Conservation (phyloP, 257 asterid genomes). For the Haberlea rhodopensis region DNA sequence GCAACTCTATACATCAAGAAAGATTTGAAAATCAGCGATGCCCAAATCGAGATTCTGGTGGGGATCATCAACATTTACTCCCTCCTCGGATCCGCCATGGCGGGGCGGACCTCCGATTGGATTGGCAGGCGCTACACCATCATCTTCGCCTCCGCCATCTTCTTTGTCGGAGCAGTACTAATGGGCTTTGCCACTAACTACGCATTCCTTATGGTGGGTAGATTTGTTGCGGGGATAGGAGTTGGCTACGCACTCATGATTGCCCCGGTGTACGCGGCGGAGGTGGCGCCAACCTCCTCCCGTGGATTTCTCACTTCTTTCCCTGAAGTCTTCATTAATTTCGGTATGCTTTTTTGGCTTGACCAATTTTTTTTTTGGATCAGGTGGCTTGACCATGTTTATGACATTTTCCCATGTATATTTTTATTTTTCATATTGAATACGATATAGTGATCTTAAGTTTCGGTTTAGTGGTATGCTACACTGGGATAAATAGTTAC, state of each 20-base stretch:
- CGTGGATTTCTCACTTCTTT: slow-evolving; percentile 1
- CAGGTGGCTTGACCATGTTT: no score
- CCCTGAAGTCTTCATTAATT: background rate
- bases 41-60: slow-evolving; percentile 33
- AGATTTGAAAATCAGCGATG: slow-evolving; percentile 36
- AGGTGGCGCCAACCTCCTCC: background rate
- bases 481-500: no score
- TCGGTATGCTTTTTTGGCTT: background rate
- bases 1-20: slow-evolving; percentile 34
- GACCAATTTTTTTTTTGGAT: no score
- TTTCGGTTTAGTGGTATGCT: no score
- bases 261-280: background rate
- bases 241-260: slow-evolving; percentile 29
- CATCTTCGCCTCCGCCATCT: slow-evolving; percentile 29
- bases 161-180: slow-evolving; percentile 38
- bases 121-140: slow-evolving; percentile 47
- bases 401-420: no score
- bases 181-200: slow-evolving; percentile 46
- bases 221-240: slow-evolving; percentile 44
- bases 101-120: slow-evolving; percentile 45
- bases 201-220: slow-evolving; percentile 39
- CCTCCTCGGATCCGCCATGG: slow-evolving; percentile 40
- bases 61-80: slow-evolving; percentile 39
- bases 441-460: no score
- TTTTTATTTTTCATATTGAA: no score